phyloP scores from a whole-genome alignment of 352 stramenopile genomes.

The Elongisporangium anandrum region DNA sequence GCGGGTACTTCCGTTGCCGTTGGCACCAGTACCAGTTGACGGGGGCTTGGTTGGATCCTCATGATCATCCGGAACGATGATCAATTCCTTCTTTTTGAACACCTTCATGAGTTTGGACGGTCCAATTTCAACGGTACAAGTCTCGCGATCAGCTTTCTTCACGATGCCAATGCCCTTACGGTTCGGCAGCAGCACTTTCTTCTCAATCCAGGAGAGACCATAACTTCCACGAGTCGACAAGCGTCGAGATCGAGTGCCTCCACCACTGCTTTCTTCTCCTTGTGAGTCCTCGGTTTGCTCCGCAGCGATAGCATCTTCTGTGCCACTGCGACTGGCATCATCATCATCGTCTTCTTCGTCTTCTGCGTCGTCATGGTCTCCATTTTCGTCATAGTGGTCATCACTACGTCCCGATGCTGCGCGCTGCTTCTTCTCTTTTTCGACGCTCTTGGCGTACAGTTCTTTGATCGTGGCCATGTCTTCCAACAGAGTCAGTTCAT shows the following conservation, averaged over 20 bases:
- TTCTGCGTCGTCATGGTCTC: slow-evolving; percentile 31
- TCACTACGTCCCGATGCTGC: slow-evolving; percentile 20
- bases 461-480: slow-evolving; percentile 78
- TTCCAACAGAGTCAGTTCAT: slow-evolving; percentile 83
- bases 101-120: slow-evolving; percentile 68
- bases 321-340: slow-evolving; percentile 33
- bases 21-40: background rate
- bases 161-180: slow-evolving; percentile 75
- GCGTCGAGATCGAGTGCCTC: slow-evolving; percentile 58
- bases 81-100: slow-evolving; percentile 87
- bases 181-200: slow-evolving; percentile 76
- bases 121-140: slow-evolving; percentile 78
- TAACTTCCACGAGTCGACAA: slow-evolving; percentile 79
- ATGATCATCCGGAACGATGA: slow-evolving; percentile 51
- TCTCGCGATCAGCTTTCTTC: slow-evolving; percentile 81
- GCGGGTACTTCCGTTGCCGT: slow-evolving; percentile 20
- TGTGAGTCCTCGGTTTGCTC: slow-evolving; percentile 79
- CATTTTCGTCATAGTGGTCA: slow-evolving; percentile 19
- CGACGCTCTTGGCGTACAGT: slow-evolving; percentile 62
- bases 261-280: slow-evolving; percentile 47
- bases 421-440: slow-evolving; percentile 52
- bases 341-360: slow-evolving; percentile 64
- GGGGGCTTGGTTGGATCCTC: slow-evolving; percentile 25
- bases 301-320: slow-evolving; percentile 38
- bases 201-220: slow-evolving; percentile 84